Evolutionary conservation across 257 asterid genomes (phyloP).

Genomic region (Fraxinus pennsylvanica): DNA sequence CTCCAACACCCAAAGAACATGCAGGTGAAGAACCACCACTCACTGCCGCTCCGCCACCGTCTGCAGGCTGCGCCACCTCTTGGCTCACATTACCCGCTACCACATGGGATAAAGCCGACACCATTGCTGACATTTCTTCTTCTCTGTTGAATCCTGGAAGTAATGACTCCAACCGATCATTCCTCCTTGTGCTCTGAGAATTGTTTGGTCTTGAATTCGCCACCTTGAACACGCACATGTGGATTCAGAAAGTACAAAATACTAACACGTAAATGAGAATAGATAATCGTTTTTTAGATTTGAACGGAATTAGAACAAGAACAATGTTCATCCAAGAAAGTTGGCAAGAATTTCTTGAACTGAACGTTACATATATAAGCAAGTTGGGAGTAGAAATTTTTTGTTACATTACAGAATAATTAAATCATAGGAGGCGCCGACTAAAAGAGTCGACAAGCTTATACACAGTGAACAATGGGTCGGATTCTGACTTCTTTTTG

Average conservation of each 20-base stretch:
- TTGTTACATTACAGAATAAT: not conserved
- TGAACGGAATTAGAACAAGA: not conserved
- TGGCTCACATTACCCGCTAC: constrained; percentile 45
- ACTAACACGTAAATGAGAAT: not conserved
- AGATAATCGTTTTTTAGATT: no score
- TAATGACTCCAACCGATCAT: constrained; percentile 29
- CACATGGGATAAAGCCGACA: constrained; percentile 49
- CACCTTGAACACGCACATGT: constrained; percentile 37
- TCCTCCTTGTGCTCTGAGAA: constrained; percentile 23
- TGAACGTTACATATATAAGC: not conserved
- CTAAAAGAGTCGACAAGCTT: not conserved
- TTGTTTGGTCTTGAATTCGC: constrained; percentile 40
- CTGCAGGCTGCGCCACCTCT: constrained; percentile 17
- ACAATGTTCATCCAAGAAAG: not conserved
- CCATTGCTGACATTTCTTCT: constrained; percentile 58
- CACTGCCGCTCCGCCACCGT: not conserved
- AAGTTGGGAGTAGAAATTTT: not conserved
- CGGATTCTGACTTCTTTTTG: not conserved
- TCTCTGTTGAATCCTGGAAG: constrained; percentile 50
- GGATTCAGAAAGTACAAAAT: not conserved
- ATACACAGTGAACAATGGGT: not conserved
- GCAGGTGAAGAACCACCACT: constrained; percentile 27
- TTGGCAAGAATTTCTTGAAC: not conserved
- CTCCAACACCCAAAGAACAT: constrained; percentile 31
- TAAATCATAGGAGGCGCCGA: not conserved